phyloP scores from a whole-genome alignment of 2,329 filamentous ascomycete genomes.

The Thelonectria rubi region DNA sequence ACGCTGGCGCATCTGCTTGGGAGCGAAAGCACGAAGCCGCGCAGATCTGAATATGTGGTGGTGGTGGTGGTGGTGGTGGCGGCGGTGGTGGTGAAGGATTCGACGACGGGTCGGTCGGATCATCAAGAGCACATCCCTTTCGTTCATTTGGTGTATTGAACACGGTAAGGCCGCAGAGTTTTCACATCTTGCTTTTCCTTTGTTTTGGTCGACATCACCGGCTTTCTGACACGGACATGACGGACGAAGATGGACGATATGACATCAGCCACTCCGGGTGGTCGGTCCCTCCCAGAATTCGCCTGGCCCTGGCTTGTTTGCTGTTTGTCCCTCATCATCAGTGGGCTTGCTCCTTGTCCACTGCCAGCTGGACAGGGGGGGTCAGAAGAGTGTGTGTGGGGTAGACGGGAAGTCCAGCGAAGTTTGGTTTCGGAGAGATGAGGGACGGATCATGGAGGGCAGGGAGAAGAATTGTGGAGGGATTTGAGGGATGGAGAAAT shows the following conservation, averaged over 20 bases:
- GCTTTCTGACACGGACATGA: conserved; percentile 7
- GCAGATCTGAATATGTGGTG: conserved; percentile 2
- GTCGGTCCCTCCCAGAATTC: not conserved
- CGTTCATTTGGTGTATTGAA: not conserved
- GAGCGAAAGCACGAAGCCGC: conserved; percentile 2
- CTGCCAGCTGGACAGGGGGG: conserved; percentile 40
- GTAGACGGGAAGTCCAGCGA: conserved; percentile 4
- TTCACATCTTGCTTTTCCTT: not conserved
- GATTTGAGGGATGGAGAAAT: not conserved
- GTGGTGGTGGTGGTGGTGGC: not conserved
- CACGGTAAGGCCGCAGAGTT: not conserved
- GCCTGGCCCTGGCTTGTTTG: conserved; percentile 25
- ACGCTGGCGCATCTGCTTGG: not conserved
- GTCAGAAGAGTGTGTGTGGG: conserved; percentile 26
- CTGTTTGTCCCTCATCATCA: conserved; percentile 11
- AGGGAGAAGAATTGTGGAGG: too few species aligned
- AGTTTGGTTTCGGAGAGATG: conserved; percentile 5
- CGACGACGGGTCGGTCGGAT: not conserved
- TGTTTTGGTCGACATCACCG: not conserved
- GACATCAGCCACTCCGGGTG: conserved; percentile 38
- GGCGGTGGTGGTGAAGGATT: not conserved
- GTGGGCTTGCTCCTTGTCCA: conserved; percentile 33
- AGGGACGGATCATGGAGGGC: not conserved
- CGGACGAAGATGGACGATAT: conserved; percentile 35
- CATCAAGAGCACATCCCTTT: not conserved